A percentile compares a stretch with the other conserved stretches of the same genome.
phyloP scores from a whole-genome alignment of 306 rosid species.

The Vigna angularis region DNA sequence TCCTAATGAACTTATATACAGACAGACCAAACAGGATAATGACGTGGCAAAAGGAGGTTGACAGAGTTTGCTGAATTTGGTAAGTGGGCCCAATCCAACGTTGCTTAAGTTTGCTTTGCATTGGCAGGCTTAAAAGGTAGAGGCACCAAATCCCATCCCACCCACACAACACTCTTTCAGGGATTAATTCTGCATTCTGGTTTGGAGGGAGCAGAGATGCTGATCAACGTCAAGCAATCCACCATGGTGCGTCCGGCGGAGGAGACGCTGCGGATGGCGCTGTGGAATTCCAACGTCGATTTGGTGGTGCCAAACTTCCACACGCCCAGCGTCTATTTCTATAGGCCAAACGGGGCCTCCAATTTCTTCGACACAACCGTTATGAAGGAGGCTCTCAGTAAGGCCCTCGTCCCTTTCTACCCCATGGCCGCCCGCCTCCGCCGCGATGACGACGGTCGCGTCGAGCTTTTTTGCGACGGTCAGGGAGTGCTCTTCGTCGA shows the following conservation, averaged over 20 bases:
- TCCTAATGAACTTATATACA: no score
- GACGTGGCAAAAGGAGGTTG: no score
- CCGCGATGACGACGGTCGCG: slow-evolving; percentile 75
- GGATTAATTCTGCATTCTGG: no score
- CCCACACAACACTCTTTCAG: no score
- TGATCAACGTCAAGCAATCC: slow-evolving; percentile 55
- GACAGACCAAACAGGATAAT: no score
- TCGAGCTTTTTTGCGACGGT: slow-evolving; percentile 72
- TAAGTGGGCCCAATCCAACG: not conserved
- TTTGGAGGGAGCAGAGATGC: slow-evolving; percentile 37
- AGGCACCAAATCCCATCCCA: no score
- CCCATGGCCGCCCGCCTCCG: slow-evolving; percentile 82
- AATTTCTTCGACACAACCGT: slow-evolving; percentile 64
- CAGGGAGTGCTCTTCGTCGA: slow-evolving; percentile 81
- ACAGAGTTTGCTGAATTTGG: not conserved
- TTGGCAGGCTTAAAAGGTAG: no score
- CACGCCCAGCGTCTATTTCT: slow-evolving; percentile 82
- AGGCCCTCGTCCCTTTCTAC: slow-evolving; percentile 73
- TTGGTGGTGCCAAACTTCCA: slow-evolving; percentile 68
- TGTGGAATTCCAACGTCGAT: slow-evolving; percentile 88
- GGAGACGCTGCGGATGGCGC: slow-evolving; percentile 52
- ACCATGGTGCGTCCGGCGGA: slow-evolving; percentile 74
- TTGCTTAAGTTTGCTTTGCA: no score
- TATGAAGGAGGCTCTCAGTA: slow-evolving; percentile 69
- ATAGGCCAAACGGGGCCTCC: slow-evolving; percentile 56